Base-by-base conservation (phyloP, 805 yeast species). In the Candida nemodendra region DNA sequence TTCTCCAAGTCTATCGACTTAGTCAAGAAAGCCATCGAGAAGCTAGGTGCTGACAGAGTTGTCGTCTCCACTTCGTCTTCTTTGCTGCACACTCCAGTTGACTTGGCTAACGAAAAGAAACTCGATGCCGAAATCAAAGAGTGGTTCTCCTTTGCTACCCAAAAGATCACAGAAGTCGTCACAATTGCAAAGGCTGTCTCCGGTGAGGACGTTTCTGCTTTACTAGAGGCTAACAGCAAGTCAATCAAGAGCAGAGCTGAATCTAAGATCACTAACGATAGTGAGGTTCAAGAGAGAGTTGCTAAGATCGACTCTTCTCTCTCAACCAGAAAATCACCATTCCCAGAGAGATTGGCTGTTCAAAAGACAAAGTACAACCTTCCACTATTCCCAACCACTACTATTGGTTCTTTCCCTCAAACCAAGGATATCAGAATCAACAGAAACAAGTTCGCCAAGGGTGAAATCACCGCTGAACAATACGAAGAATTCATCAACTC, bases 351-450 rank as follows among this genome's bases (percentile, higher is more conserved):
- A 78, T 79, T 87, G 63, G 83, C 73, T 56, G 90, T 81, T 58
- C 99, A 93, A 78, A 78, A 86, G 76, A 72, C 69, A 57, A 74
- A 80, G 65, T 86, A 85, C 78, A 85, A 93, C 78, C 78, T 93
- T 69, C 99, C 99, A 57, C 74, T 86, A 64, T 93, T 93, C 96
- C 99, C 99, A 74, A 93, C 99, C 66, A 93, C 99, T 68, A 93
- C 99, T 61, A 93, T 93, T 70, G 99, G 99, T 72, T 93, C 99
- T 51, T 93, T 93, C 97, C 99, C 99, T 61, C 99, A 93, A 80
- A 93, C 99, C 70, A 88, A 89, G 79, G 99, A 93, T 70, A 93
- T 93, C 74, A 87, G 99, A 79, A 72, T 90, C 69, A 84, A 85
- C 85, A 91, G 99, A 81, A 89, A 91, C 84, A 93, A 91, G 77